Evolutionary conservation across 2,329 filamentous ascomycete species (phyloP), one percentile per base, ranked within the genome.

Genomic region (Trichoderma brevicompactum): DNA sequence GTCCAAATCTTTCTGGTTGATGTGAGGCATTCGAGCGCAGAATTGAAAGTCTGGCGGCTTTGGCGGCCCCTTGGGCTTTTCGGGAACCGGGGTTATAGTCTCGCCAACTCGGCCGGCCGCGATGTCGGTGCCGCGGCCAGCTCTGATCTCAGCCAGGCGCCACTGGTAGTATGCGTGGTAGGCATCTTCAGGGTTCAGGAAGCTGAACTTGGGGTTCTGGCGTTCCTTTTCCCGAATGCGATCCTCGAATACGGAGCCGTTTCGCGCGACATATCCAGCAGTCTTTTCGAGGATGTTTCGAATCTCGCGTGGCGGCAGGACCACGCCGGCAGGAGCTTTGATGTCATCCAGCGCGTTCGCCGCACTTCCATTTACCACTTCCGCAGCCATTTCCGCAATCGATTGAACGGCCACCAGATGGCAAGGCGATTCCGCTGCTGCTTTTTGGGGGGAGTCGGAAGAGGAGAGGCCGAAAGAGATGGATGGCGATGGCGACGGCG

Each of bases 21-120:
- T 97, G 71, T 94, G 94, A 65, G 95, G 95, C 92, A 98, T 97
- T 75, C 94, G 91, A 71, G 95, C 94, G 64, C 92, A 97, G 80
- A 97, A 99, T 71, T 91, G 87, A 74, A 96, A 98, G 72, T 94
- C 90, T 65, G 91, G 86, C 15, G 95, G 95, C 73, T 94, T 88
- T 49, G 90, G 88, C 7, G 94, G 94, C 23, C 94, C 94, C 77
- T 91, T 87, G 49, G 92, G 89, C 75, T 91, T 92, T 64, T 81
- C 81, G 28, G 58, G 32, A 28, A 62, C 66, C 44, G 80, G 80
- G 58, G 81, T 80, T 15, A 77, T 79, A 48, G 81, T 81, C 71
- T 93, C 91, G 66, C 85, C 89, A 49, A 84, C 85, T 70, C 91
- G 86, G 60, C 93, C 93, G 65, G 92, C 91, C 64, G 90, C 88